Evolutionary conservation across 805 yeast genomes (phyloP), one percentile per base, ranked within the genome.

Genomic region (Saccharomyces cerevisiae): DNA sequence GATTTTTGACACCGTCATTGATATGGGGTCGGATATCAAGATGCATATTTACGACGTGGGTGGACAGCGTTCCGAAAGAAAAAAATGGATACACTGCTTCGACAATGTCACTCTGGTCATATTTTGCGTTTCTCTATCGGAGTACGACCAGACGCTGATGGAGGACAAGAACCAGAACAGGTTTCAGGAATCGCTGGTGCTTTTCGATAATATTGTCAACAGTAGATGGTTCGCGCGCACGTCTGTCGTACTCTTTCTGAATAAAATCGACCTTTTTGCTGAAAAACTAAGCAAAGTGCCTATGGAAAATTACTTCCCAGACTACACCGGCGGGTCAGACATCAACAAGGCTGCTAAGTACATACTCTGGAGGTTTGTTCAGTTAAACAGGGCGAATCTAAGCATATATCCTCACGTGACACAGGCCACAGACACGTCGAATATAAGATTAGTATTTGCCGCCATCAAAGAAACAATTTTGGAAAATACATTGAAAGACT

Each of bases 31-130:
- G 28, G 61, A 60, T 49, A 67, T 84, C 46, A 78, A 79, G 61
- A 72, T 85, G 50, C 87, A 83, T 62, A 75, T 85, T 61, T 83
- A 76, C 65, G 97, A 91, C 69, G 97, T 91, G 49, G 97, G 97
- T 58, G 97, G 97, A 1, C 99, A 94, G 71, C 77, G 99, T 63
- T 83, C 95, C 2, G 99, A 94, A 73, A 83, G 99, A 52, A 88
- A 87, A 65, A 92, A 94, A 70, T 94, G 99, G 99, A 90, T 94
- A 57, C 95, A 94, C 71, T 89, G 96, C 66, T 94, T 94, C 64
- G 96, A 90, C 69, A 89, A 90, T 62, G 97, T 91, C 32, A 87
- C 96, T 0, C 76, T 87, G 49, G 85, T 91, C 51, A 88, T 91
- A 56, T 91, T 90, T 67, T 90, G 97, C 70, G 96, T 90, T 24